These are phyloP conservation scores for Vitis hybrid DNA, from an alignment of 177 flowering plant genomes.

Conservation along the genomic window DNA sequence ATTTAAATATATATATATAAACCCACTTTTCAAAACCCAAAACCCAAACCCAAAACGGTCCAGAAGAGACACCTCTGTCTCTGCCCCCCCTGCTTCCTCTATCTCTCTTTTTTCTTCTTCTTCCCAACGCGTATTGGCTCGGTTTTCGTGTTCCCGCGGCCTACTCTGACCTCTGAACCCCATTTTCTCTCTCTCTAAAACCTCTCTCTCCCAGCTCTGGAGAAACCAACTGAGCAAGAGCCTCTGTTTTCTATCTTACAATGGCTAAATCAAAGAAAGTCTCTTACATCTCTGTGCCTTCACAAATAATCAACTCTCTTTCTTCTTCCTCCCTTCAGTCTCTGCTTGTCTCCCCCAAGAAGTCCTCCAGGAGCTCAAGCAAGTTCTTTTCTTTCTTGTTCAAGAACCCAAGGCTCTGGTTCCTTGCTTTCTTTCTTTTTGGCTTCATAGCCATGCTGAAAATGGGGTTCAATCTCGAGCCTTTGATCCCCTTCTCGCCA, in stretches of 20 bases:
- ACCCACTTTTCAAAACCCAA: too few species aligned
- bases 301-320: slow-evolving; percentile 47
- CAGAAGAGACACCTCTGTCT: too few species aligned
- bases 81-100: too few species aligned
- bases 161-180: too few species aligned
- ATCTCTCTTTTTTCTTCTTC: too few species aligned
- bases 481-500: slow-evolving; percentile 37
- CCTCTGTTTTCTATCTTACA: neutral
- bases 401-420: slow-evolving; percentile 47
- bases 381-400: slow-evolving; percentile 12
- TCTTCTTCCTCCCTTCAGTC: slow-evolving; percentile 56
- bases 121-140: too few species aligned
- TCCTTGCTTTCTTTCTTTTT: slow-evolving; percentile 41
- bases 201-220: slow-evolving; percentile 4
- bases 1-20: too few species aligned
- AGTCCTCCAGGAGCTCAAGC: slow-evolving; percentile 33
- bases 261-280: slow-evolving; percentile 50
- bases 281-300: slow-evolving; percentile 59
- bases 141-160: too few species aligned
- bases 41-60: too few species aligned
- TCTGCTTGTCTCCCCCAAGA: slow-evolving; percentile 51
- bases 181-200: neutral
- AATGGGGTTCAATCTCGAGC: slow-evolving; percentile 42
- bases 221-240: slow-evolving; percentile 27
- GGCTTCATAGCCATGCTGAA: slow-evolving; percentile 54